Percentiles rank a stretch among this genome's conserved stretches.
Conservation (phyloP, 2,329 filamentous ascomycete species). For the Ophiostoma quercus region DNA sequence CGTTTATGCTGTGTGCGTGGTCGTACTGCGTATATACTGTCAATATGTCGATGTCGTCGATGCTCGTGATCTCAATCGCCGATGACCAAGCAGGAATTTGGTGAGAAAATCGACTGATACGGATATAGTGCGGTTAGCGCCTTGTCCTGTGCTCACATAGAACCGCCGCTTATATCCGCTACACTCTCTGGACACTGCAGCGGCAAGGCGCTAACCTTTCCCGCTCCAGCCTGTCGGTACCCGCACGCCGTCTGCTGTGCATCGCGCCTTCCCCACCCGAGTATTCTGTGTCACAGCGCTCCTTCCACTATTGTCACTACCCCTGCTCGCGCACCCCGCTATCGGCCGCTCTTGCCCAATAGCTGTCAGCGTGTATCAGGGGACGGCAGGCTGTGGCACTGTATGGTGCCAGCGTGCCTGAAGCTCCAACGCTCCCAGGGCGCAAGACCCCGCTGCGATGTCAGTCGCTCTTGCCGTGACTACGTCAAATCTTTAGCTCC, state of each 20-base stretch:
- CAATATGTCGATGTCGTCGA: not conserved
- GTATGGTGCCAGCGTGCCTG: conserved; percentile 4
- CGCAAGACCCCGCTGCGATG: not conserved
- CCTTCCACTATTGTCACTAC: not conserved
- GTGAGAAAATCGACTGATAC: conserved; percentile 11
- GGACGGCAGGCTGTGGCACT: not conserved
- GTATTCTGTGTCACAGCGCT: not conserved
- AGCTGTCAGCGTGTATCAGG: not conserved
- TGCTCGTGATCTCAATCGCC: not conserved
- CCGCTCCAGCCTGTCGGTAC: conserved; percentile 10
- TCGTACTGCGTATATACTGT: not conserved
- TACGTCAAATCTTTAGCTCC: conserved; percentile 5
- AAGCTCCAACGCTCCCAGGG: not conserved
- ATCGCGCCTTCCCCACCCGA: conserved; percentile 5
- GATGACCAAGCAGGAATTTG: conserved; percentile 1
- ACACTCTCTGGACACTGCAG: not conserved
- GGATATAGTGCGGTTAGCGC: conserved; percentile 6
- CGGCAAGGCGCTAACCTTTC: not conserved
- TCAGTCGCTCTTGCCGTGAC: conserved; percentile 3
- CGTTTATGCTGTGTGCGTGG: not conserved
- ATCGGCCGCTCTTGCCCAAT: conserved; percentile 17
- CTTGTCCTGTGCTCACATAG: not conserved
- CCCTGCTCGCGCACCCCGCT: conserved; percentile 17
- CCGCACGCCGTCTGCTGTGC: not conserved
- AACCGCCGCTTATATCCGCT: not conserved